Evolutionary conservation across 1,284 basidiomycete species (phyloP), one percentile per base, ranked within the genome.

Genomic region (Moesziomyces globuligerus): DNA sequence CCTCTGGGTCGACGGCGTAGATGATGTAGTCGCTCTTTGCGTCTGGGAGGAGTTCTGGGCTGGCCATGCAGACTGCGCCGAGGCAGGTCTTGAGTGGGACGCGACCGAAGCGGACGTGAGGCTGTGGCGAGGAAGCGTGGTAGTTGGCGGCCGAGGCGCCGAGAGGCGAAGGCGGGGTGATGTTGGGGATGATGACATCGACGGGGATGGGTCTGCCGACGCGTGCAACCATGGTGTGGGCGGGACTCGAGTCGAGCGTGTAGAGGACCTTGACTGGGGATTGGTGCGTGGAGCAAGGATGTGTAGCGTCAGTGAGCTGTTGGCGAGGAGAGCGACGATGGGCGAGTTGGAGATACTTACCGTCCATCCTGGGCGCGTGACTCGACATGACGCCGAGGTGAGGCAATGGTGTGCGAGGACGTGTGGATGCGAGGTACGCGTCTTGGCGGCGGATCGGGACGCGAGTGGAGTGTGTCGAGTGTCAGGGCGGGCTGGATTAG

Each of bases 1-100:
- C 80, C 23, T 76, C 72, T 4, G 79, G 79, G 39, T 81, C 80
- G 46, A 80, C 73, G n/a, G 77, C 80, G 44, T 81, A 81, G 48
- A 81, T 76, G 53, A 76, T 79, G 52, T 74, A 81, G 59, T 81
- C 80, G 29, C 52, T 52, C 44, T 61, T 71, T 28, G 56, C 60
- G 44, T 80, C 79, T 18, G 79, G 64, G 13, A 80, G 48, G 23
- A 81, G 74, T 32, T 81, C 80, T 1, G 80, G 80, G 38, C 80
- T 81, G 52, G 77, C 74, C 57, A 70, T 74, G 65, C 78, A 81
- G 40, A 81, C 78, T 36, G 75, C 78, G 41, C 76, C 69, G 24
- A 81, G 69, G 56, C 80, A 81, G 3, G 71, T 54, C 49, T 81
- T 81, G 56, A 81, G 74, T 6, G 76, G 25, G 24, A 79, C 64